Conservation (phyloP, 805 yeast genomes). For the Suhomyces vadensis region DNA sequence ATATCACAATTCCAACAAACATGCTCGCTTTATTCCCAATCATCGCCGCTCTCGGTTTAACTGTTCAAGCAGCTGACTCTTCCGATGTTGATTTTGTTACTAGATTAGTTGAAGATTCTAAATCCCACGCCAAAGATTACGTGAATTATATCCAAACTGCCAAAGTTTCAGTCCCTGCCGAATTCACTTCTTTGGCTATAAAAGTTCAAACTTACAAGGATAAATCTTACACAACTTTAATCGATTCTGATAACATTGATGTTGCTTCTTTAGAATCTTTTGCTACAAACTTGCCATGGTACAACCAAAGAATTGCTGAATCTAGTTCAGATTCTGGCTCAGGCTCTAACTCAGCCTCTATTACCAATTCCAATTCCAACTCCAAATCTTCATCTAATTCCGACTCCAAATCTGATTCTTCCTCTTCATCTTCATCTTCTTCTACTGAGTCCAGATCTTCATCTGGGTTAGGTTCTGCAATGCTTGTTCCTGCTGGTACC, state of each 20-base stretch:
- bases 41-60: conserved; percentile 2
- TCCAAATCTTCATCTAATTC: conserved; percentile 2
- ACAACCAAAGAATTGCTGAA: conserved; percentile 11
- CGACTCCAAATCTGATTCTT: conserved; percentile 1
- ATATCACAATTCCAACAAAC: background rate
- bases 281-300: conserved; percentile 18
- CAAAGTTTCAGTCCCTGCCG: conserved; percentile 23
- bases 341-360: conserved; percentile 8
- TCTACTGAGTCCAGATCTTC: conserved; percentile 26
- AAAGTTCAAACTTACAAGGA: conserved; percentile 34
- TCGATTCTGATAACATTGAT: conserved; percentile 9
- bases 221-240: conserved; percentile 38
- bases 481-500: conserved; percentile 9
- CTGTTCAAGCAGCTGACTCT: conserved; percentile 6
- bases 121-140: conserved; percentile 12
- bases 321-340: background rate
- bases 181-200: conserved; percentile 29
- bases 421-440: conserved; percentile 34
- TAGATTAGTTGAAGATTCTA: conserved; percentile 14
- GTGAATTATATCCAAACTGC: conserved; percentile 28
- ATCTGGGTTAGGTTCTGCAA: background rate
- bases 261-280: conserved; percentile 11
- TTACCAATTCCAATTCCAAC: conserved; percentile 9
- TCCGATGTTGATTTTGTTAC: conserved; percentile 13
- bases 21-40: background rate